Base-by-base conservation (phyloP, 2,329 filamentous ascomycete genomes). In the Talaromyces islandicus region DNA sequence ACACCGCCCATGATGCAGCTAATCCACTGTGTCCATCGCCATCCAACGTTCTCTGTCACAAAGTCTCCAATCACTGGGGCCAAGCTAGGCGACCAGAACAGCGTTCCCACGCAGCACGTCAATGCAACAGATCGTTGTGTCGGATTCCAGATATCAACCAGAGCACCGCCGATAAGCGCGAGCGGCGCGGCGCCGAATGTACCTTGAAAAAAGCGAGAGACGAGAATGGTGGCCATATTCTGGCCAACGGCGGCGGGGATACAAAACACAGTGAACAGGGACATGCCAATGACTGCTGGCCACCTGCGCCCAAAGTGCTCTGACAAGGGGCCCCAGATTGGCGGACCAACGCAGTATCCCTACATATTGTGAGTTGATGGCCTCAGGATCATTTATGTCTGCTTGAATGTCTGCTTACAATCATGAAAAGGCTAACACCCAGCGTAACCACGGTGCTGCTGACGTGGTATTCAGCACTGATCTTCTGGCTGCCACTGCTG, bases 11-110 rank as follows among this genome's bases (percentile, higher is more conserved):
- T 74, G 53, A 85, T 83, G 54, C 80, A 65, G 0, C 81, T 83
- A 21, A 85, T 75, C 74, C 82, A 87, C 7, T 76, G 76, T 0
- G 81, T 85, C 82, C 83, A 85, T 21, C 82, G 73, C 83, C 83
- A 85, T 19, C 81, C 81, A 1, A 85, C 76, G 62, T 77, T 64
- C 11, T 73, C 78, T 17, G 79, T 71, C 0, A 77, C 78, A 60
- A 82, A 84, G 0, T 76, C 78, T 11, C 81, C 80, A 7, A 80
- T 71, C 56, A 84, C 77, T 1, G 81, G 78, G 0, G 77, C 80
- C 1, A 76, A 69, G 3, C 78, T 74, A 0, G 81, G 81, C 0
- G 55, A 30, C 25, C 35, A 27, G 9, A 43, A 29, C 7, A 24
- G 24, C 6, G 11, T 27, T 10, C 25, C 17, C 25, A 32, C 30